Evolutionary conservation across 495 filamentous ascomycete species (phyloP).

Genomic region (Aspergillus olivimuriae): DNA sequence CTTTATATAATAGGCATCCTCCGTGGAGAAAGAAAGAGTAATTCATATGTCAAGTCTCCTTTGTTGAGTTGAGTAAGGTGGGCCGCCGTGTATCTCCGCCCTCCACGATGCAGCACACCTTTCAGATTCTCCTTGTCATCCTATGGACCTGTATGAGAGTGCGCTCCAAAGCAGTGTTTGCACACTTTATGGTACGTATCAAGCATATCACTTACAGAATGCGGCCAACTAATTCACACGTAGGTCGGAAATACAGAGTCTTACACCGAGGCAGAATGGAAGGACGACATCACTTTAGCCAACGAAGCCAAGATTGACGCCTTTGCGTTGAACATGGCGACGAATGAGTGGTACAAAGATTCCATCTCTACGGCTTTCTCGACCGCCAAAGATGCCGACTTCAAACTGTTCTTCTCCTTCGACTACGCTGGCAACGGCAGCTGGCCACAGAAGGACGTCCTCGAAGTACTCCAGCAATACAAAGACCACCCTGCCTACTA

Average conservation of each 20-base stretch:
- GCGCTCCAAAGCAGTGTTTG: slow-evolving; percentile 9
- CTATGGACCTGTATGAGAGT: no score
- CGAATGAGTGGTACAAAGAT: slow-evolving; percentile 36
- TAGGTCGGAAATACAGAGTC: slow-evolving; percentile 3
- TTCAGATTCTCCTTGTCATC: no score
- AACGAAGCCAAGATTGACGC: slow-evolving; percentile 59
- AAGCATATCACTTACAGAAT: no score
- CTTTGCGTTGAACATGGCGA: slow-evolving; percentile 64
- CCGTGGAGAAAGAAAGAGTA: no score
- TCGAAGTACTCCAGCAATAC: slow-evolving; percentile 47
- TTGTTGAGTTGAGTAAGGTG: no score
- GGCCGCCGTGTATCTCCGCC: no score
- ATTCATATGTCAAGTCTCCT: no score
- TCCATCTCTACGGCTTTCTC: slow-evolving; percentile 44
- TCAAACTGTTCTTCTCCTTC: slow-evolving; percentile 64
- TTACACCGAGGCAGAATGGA: slow-evolving; percentile 37
- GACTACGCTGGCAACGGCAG: slow-evolving; percentile 50
- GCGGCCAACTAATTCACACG: no score
- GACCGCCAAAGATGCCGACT: slow-evolving; percentile 42
- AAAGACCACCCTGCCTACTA: slow-evolving; percentile 43
- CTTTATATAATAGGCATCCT: no score
- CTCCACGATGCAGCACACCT: no score
- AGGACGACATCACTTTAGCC: slow-evolving; percentile 51
- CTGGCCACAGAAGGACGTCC: slow-evolving; percentile 49
- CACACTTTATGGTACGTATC: slow-evolving; percentile 10